phyloP scores from a whole-genome alignment of 1,139 yeast genomes.

The Protomyces lactucae-debilis region DNA sequence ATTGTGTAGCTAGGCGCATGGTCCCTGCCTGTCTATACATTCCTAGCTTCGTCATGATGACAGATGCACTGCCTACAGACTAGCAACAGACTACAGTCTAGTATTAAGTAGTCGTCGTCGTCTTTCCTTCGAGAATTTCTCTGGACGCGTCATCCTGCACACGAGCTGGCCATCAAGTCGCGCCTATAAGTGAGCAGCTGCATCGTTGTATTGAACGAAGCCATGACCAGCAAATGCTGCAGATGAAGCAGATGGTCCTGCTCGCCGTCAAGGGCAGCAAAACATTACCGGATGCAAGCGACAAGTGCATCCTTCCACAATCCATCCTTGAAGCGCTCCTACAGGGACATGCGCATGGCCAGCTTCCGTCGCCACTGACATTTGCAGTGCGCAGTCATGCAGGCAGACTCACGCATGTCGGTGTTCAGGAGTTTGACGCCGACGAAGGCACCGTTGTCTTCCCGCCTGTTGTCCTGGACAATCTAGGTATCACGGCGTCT shows the following conservation, averaged over 20 bases:
- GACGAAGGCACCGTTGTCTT: slow-evolving; percentile 37
- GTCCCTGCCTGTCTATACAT: too few relatives aligned
- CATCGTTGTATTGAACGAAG: too few relatives aligned
- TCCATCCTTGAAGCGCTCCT: slow-evolving; percentile 12
- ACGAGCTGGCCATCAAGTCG: too few relatives aligned
- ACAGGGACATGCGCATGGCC: neutral
- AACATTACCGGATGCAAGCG: slow-evolving; percentile 7
- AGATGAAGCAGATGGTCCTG: neutral
- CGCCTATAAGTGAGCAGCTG: too few relatives aligned
- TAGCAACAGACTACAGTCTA: too few relatives aligned
- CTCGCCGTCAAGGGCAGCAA: neutral
- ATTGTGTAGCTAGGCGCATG: too few relatives aligned
- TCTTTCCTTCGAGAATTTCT: neutral
- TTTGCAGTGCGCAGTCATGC: slow-evolving; percentile 37
- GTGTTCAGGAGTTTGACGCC: slow-evolving; percentile 45
- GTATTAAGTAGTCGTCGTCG: neutral
- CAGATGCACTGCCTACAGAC: neutral
- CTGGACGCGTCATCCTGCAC: neutral
- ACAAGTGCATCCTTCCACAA: slow-evolving; percentile 25
- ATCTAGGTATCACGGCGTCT: slow-evolving; percentile 34
- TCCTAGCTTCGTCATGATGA: too few relatives aligned
- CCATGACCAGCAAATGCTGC: too few relatives aligned
- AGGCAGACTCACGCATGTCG: slow-evolving; percentile 39
- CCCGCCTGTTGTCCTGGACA: slow-evolving; percentile 36
- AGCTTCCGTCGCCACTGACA: slow-evolving; percentile 41